phyloP scores from a whole-genome alignment of 2,329 filamentous ascomycete species.

The Trichophyton benhamiae region DNA sequence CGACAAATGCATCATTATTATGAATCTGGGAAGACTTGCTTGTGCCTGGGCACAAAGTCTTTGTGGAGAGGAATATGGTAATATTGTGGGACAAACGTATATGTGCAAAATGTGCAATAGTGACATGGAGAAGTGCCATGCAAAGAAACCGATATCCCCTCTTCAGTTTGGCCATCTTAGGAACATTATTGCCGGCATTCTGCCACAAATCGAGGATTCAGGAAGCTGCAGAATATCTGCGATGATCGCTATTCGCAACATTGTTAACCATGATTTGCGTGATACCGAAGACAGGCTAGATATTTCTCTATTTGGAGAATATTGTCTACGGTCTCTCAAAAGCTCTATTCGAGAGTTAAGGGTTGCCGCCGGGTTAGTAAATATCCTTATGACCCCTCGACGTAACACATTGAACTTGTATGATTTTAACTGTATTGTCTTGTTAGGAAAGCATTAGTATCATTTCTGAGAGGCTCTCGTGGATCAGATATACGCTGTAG shows the following conservation, averaged over 20 bases:
- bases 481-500: slow-evolving; percentile 39
- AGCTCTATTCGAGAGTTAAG: slow-evolving; percentile 78
- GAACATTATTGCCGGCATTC: slow-evolving; percentile 33
- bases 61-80: slow-evolving; percentile 18
- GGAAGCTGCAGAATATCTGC: slow-evolving; percentile 54
- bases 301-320: slow-evolving; percentile 57
- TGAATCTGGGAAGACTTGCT: slow-evolving; percentile 44
- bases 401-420: too few species aligned
- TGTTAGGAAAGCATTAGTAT: slow-evolving; percentile 48
- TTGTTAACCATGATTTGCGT: slow-evolving; percentile 55
- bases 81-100: slow-evolving; percentile 17
- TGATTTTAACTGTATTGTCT: slow-evolving; percentile 1
- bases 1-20: slow-evolving; percentile 42
- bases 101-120: slow-evolving; percentile 29
- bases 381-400: not conserved
- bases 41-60: slow-evolving; percentile 45
- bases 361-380: slow-evolving; percentile 55
- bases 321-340: slow-evolving; percentile 67
- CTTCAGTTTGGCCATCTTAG: slow-evolving; percentile 24
- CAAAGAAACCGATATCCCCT: slow-evolving; percentile 11
- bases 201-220: slow-evolving; percentile 35
- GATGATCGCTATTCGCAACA: slow-evolving; percentile 57
- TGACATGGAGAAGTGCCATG: slow-evolving; percentile 15
- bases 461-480: slow-evolving; percentile 48
- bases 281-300: slow-evolving; percentile 53